Base-by-base conservation (phyloP, 2,329 filamentous ascomycete species). In the Monilinia fructicola region DNA sequence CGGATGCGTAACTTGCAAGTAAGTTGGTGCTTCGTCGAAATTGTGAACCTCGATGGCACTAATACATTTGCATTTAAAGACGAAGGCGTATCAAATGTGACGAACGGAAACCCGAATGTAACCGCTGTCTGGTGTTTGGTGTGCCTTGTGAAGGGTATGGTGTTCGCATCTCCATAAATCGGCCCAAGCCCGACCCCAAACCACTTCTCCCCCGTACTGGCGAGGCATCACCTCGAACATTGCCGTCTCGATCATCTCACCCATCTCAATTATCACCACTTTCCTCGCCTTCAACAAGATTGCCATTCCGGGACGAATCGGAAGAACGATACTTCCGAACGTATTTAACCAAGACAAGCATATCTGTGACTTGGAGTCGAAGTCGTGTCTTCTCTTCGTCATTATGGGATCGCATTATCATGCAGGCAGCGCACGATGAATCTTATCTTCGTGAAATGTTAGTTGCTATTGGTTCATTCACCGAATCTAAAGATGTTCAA, bases 371-470 rank as follows among this genome's bases (percentile, higher is more conserved):
- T 85, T 87, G 31, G 87, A 58, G 63, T 38, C 42, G 31, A 28
- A 35, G 61, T 55, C 50, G 53, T 28, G 85, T 72, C 88, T 89
- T 69, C 84, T 87, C 73, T 21, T 83, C 81, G 28, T 78, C 81
- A 1, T 89, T 89, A 72, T 90, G 87, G 87, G 84, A 82, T 1
- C 80, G 81, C 52, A 81, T 83, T 21, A 85, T 89, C 7, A 75
- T 89, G n/a, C 84, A 85, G 69, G 85, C 86, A 73, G 88, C 85
- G 63, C 84, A 88, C 67, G 78, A 80, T 2, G 84, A 87, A 71
- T 77, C 81, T 11, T 80, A 86, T 54, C 84, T 89, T 67, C 83
- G 84, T 16, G 85, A 88, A 72, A 84, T 86, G 23, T 85, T 89
- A n/a, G 81, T 88, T 28, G 87, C 87, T 5, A 78, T 90, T 9